Evolutionary conservation across 352 stramenopile species (phyloP).

Genomic region (Phytophthora rubi): DNA sequence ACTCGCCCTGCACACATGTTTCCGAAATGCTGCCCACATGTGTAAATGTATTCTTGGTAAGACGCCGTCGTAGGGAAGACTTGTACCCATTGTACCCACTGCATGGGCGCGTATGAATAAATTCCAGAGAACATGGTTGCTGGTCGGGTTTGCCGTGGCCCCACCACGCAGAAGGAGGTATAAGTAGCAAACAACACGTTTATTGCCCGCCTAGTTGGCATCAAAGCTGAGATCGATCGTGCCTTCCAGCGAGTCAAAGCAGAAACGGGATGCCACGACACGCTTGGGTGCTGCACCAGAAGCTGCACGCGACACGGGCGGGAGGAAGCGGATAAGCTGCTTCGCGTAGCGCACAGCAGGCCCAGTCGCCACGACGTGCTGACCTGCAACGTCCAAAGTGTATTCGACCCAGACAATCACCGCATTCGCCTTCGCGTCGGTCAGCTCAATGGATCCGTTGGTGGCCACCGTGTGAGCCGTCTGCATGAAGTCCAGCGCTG

Average conservation of each 20-base stretch:
- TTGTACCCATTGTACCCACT: background rate
- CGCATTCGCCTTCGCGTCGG: slow-evolving; percentile 45
- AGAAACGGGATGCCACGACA: slow-evolving; percentile 45
- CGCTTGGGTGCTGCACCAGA: background rate
- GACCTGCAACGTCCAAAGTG: slow-evolving; percentile 45
- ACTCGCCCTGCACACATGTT: background rate
- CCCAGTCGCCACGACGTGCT: slow-evolving; percentile 60
- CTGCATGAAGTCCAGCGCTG: slow-evolving; percentile 51
- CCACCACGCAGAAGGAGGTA: background rate
- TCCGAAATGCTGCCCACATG: background rate
- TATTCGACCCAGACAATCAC: slow-evolving; percentile 85
- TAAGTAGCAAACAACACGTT: slow-evolving; percentile 1
- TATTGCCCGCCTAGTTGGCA: slow-evolving; percentile 26
- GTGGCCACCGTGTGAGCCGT: slow-evolving; percentile 44
- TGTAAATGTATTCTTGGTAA: background rate
- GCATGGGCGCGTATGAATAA: background rate
- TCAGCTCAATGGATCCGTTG: slow-evolving; percentile 16
- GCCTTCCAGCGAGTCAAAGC: slow-evolving; percentile 67
- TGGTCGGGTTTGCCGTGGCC: too few species aligned
- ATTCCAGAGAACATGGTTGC: too few species aligned
- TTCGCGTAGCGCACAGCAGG: slow-evolving; percentile 70
- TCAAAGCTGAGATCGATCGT: slow-evolving; percentile 63
- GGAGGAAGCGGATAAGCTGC: slow-evolving; percentile 79
- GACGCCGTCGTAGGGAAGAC: background rate
- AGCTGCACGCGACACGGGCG: slow-evolving; percentile 9